Base-by-base conservation (phyloP, 768 basidiomycete species). In the Leccinellum rugosiceps region DNA sequence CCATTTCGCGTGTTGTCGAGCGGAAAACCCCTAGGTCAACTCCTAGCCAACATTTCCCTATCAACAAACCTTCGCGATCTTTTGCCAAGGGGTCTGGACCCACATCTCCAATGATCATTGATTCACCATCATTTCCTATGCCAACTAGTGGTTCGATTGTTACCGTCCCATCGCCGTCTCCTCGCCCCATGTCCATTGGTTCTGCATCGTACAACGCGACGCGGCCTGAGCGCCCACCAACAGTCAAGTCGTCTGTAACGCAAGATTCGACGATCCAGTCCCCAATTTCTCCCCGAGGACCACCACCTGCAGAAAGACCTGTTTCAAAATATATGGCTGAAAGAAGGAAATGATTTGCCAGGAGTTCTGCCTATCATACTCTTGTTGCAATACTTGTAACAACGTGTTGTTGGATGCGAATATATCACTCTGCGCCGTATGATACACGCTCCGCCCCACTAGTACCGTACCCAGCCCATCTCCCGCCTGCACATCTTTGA, bases 241-340 rank as follows among this genome's bases (percentile, higher is more conserved):
- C 55, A 28, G 50, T 55, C 21, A 56, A 61, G 41, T 34, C 58
- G 30, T 56, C 59, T 23, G 34, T 32, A 9, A 62, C 72, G 6
- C 66, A 50, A 11, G 56, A 59, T 50, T 28, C 44, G 7, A 26
- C 31, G 17, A 57, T 15, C 43, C 57, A 38, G 21, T 50, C 53
- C 19, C 56, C 6, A 14, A 34, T 26, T 25, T 25, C 55, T 17
- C 10, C 35, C 19, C 52, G 19, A 17, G 48, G 35, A 30, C 13
- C 28, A 2, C 45, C 50, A 41, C 52, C 56, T 15, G 53, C 50
- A 19, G 65, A 63, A 53, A 58, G 66, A 19, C 57, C 52, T 45
- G 11, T 51, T 19, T 76, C 78, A 0, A 70, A 66, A 55, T 77
- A 77, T 55, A 73, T 71, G 69, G 66, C 69, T 34, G 59, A 56